Conservation (phyloP, 371 early-diverging fungal species). For the Circinella umbellata region DNA sequence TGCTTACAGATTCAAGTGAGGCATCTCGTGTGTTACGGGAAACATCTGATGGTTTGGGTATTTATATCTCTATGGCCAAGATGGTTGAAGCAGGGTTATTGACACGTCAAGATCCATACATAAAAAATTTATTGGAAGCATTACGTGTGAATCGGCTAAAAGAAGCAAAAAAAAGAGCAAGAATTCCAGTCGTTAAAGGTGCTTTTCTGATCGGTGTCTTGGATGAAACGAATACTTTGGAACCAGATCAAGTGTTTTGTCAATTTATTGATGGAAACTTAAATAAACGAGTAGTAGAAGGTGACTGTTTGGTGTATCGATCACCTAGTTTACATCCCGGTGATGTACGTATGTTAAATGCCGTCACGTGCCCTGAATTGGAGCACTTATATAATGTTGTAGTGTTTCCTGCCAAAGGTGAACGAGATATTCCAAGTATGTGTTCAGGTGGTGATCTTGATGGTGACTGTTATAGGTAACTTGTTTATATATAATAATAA, state of each 20-base stretch:
- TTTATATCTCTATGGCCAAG: conserved; percentile 32
- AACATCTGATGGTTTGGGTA: conserved; percentile 49
- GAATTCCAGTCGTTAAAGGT: conserved; percentile 64
- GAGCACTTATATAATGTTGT: conserved; percentile 70
- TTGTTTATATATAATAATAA: too few relatives aligned
- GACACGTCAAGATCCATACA: conserved; percentile 51
- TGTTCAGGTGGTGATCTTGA: conserved; percentile 82
- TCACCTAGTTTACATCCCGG: conserved; percentile 80
- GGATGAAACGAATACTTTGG: conserved; percentile 72
- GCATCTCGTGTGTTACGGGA: conserved; percentile 42
- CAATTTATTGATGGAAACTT: conserved; percentile 40
- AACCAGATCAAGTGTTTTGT: conserved; percentile 68
- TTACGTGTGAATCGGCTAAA: conserved; percentile 51
- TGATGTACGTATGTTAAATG: conserved; percentile 68
- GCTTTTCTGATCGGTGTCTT: conserved; percentile 70
- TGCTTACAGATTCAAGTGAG: conserved; percentile 28
- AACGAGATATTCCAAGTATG: conserved; percentile 69
- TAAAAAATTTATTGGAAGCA: conserved; percentile 53
- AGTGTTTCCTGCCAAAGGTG: conserved; percentile 74
- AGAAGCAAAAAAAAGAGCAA: conserved; percentile 60
- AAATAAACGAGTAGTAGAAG: conserved; percentile 36
- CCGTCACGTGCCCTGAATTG: conserved; percentile 62
- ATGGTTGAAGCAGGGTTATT: conserved; percentile 59
- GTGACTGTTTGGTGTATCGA: conserved; percentile 60
- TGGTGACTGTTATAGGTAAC: conserved; percentile 68